A percentile compares a stretch with the other conserved stretches of the same genome.
phyloP scores from a whole-genome alignment of 352 stramenopile genomes.

The Aphanomyces astaci region DNA sequence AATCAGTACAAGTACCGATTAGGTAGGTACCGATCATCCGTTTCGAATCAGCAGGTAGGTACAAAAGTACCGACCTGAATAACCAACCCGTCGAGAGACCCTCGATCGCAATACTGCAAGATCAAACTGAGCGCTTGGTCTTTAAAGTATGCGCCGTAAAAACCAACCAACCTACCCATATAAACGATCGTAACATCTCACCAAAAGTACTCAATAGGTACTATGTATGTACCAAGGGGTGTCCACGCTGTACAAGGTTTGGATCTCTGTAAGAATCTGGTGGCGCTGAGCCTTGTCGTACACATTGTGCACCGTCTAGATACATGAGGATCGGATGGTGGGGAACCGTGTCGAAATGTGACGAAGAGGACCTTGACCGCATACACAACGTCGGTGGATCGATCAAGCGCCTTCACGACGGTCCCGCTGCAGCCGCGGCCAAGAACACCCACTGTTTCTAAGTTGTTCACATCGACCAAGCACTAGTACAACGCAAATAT shows the following conservation, averaged over 20 bases:
- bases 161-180: constrained; percentile 37
- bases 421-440: constrained; percentile 56
- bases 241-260: constrained; percentile 61
- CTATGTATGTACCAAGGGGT: constrained; percentile 39
- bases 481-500: neutral
- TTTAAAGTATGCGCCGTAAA: constrained; percentile 65
- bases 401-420: constrained; percentile 49
- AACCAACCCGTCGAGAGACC: constrained; percentile 51
- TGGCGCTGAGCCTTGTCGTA: constrained; percentile 68
- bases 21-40: neutral
- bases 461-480: constrained; percentile 29
- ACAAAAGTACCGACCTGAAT: neutral
- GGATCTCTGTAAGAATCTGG: constrained; percentile 72
- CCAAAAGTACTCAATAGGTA: neutral
- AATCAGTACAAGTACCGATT: neutral
- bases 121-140: constrained; percentile 62
- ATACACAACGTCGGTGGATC: constrained; percentile 33
- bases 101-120: constrained; percentile 52
- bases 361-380: constrained; percentile 47
- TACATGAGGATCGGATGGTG: no score
- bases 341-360: no score
- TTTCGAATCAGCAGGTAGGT: neutral
- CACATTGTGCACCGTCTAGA: constrained; percentile 42
- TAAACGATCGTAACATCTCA: neutral
- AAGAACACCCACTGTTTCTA: constrained; percentile 44